Evolutionary conservation across 1,139 yeast species (phyloP), one percentile per base, ranked within the genome.

Genomic region (Zygosaccharomyces sapae): DNA sequence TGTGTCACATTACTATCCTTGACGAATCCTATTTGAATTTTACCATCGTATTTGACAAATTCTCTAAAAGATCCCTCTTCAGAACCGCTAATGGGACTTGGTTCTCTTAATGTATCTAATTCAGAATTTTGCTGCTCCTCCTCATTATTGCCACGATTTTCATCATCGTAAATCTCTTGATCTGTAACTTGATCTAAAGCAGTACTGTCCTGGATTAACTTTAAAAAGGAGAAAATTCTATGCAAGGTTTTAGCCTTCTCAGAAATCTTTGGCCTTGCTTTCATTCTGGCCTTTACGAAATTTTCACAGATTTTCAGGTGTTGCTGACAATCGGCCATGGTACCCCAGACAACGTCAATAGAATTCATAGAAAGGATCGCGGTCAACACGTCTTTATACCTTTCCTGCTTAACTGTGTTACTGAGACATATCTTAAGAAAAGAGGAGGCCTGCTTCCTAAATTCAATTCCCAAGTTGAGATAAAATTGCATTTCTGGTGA

Each of bases 301-400:
- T 77, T 77, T 50, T 87, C 92, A 69, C 95, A 86, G 61, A 89
- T 81, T 45, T 80, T 77, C 47, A 88, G 72, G 65, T 87, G 86
- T 50, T 81, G 76, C 52, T 81, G 80, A 57, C 95, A 86, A 56
- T 86, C 95, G 51, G 84, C 83, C 94, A 86, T 86, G 1, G 94
- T 83, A 1, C 96, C 96, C 86, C 95, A 85, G 6, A 86, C 92
- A 48, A 86, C 82, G 68, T 88, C 96, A 47, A 88, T 87, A 19
- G 90, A 81, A 43, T 83, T 86, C 95, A 88, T 86, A 2, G 94
- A 82, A 68, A 88, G 74, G 18, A 87, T 83, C 0, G 95, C 94
- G 44, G 89, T 85, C 33, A 88, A 68, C 4, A 87, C 86, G 62
- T 88, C 96, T 62, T 88, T 87, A 64, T 87, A 87, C 62, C 85